Evolutionary conservation across 2,329 filamentous ascomycete genomes (phyloP), one percentile per base, ranked within the genome.

Genomic region (Mycocentrospora acerina): DNA sequence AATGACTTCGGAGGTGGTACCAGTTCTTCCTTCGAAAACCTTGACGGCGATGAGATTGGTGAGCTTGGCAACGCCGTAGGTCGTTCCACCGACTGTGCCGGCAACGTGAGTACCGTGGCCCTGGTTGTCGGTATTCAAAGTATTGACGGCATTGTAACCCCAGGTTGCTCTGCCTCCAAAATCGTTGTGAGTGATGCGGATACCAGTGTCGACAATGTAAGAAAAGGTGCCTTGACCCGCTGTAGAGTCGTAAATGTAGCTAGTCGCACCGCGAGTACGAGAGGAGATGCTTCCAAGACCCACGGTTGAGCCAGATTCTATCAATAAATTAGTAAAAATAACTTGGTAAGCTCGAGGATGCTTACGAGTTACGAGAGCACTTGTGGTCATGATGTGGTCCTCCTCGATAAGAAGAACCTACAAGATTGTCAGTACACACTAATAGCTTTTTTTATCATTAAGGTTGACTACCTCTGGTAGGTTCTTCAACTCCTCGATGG

Each of bases 151-250:
- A 26, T 65, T 64, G 49, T 43, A 58, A 6, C 59, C 63, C 43
- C 51, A 59, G 8, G 33, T 38, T 8, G 60, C 63, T 12, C 63
- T 57, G 18, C 59, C 57, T 10, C 44, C 50, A 19, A 67, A 67
- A 7, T 66, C 64, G 1, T 32, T 19, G 64, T 86, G 82, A 2
- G 71, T 75, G 22, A 65, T 63, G 29, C 69, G 66, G 59, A 86
- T 77, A 45, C 82, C 83, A 2, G 81, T 84, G 62, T 86, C 82
- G n/a, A 86, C 72, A 13, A 86, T 68, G 58, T 80, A 86, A 13
- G 49, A 54, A 38, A 50, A 64, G 0, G 51, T 60, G 17, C 51
- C 58, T 4, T 49, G 18, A n/a, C 59, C 59, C 8, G 50, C 55
- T 13, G 38, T 46, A 2, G 35, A 30, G 26, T 65, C 62, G 24